Evolutionary conservation across 2,329 filamentous ascomycete species (phyloP).

Genomic region (Corniculantispora saksenae): DNA sequence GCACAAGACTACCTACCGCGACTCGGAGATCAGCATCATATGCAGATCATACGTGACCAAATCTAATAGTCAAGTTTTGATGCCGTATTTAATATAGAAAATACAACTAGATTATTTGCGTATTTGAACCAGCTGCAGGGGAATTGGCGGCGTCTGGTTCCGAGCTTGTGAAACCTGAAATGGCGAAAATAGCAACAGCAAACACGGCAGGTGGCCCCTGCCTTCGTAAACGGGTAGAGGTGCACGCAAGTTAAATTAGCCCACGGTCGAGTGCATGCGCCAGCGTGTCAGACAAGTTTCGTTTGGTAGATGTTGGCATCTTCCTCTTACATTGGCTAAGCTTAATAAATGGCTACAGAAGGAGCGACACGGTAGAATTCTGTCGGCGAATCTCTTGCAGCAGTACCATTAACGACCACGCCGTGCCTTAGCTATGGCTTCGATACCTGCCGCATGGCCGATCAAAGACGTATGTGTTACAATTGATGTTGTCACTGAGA

Average conservation of each 20-base stretch:
- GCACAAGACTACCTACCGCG: neutral
- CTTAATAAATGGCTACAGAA: slow-evolving; percentile 11
- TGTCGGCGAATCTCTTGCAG: neutral
- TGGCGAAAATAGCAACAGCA: slow-evolving; percentile 16
- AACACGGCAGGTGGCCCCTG: slow-evolving; percentile 17
- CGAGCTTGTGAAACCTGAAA: slow-evolving; percentile 9
- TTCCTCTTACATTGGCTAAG: too few relatives aligned
- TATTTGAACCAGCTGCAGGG: neutral
- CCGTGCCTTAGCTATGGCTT: neutral
- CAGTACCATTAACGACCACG: too few relatives aligned
- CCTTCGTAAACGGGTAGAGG: slow-evolving; percentile 1
- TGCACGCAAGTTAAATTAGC: neutral
- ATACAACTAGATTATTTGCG: neutral
- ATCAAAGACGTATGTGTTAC: slow-evolving; percentile 41
- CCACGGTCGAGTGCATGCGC: slow-evolving; percentile 4
- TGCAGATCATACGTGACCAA: neutral
- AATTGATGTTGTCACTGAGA: neutral
- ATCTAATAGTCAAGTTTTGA: neutral
- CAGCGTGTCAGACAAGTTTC: neutral
- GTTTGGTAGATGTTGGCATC: neutral
- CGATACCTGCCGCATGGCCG: slow-evolving; percentile 43
- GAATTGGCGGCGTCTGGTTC: neutral
- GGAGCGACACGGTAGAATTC: neutral
- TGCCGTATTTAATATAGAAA: neutral
- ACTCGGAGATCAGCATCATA: neutral